These are phyloP conservation scores for Bruguiera gymnorhiza DNA, from an alignment of 345 rosid genomes.

Conservation along the genomic window DNA sequence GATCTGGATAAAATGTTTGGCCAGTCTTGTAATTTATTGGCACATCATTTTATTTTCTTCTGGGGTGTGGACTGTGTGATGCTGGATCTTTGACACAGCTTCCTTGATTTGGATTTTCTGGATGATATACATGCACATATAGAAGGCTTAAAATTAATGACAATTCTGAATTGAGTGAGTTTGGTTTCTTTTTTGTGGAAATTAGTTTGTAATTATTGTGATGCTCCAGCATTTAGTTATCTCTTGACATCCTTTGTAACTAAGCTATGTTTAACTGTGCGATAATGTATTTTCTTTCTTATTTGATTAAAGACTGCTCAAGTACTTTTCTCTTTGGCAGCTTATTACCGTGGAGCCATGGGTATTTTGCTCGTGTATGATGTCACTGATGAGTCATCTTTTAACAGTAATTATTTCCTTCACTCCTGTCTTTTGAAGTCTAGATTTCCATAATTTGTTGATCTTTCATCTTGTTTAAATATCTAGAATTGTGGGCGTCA, in stretches of 20 bases:
- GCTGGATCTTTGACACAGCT: neutral
- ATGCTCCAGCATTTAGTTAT: neutral
- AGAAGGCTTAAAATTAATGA: neutral
- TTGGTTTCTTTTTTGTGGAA: neutral
- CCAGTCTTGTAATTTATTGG: neutral
- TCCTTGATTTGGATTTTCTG: neutral
- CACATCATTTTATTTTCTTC: neutral
- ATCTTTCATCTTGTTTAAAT: neutral
- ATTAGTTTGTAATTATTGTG: neutral
- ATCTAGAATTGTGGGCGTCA: neutral
- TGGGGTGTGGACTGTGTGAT: neutral
- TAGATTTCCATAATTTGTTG: neutral
- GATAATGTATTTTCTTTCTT: neutral
- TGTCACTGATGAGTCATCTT: conserved; percentile 18
- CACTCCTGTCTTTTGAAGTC: neutral
- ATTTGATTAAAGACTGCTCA: neutral
- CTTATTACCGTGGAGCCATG: conserved; percentile 31
- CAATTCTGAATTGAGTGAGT: neutral
- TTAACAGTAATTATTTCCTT: conserved; percentile 30
- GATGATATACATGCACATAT: neutral
- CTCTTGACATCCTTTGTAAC: neutral
- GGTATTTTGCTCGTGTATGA: conserved; percentile 23
- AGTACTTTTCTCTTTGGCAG: conserved; percentile 15
- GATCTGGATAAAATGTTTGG: neutral
- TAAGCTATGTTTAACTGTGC: neutral